phyloP scores from a whole-genome alignment of 2,329 filamentous ascomycete genomes.

The Exophiala calicioides region DNA sequence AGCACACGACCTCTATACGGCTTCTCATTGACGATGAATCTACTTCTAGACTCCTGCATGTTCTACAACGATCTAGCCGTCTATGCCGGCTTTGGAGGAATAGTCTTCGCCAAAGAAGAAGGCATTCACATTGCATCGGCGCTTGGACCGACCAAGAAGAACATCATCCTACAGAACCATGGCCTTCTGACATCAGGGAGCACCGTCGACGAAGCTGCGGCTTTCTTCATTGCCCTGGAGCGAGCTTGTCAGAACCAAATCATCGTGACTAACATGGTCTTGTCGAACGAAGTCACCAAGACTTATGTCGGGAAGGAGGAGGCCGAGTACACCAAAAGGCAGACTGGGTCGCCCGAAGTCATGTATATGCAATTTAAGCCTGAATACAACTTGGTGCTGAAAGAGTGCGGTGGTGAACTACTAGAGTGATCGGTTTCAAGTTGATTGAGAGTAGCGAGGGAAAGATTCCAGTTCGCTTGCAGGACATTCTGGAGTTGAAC shows the following conservation, averaged over 20 bases:
- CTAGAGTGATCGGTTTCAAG: no score
- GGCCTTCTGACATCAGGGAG: constrained; percentile 26
- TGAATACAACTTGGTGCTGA: constrained; percentile 68
- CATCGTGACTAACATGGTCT: constrained; percentile 38
- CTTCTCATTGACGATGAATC: not conserved
- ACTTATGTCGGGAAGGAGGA: constrained; percentile 68
- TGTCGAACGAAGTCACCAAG: constrained; percentile 62
- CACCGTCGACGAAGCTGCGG: constrained; percentile 52
- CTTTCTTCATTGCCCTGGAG: constrained; percentile 57
- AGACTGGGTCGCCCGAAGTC: constrained; percentile 60
- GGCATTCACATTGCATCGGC: constrained; percentile 53
- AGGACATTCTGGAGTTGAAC: no score
- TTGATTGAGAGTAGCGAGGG: no score
- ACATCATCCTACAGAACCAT: constrained; percentile 54
- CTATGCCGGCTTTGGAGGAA: constrained; percentile 55
- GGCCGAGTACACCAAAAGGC: constrained; percentile 66
- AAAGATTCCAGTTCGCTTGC: no score
- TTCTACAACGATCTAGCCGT: constrained; percentile 54
- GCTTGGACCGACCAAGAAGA: constrained; percentile 54
- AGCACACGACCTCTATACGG: no score
- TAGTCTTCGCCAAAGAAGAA: constrained; percentile 56
- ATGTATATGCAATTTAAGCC: constrained; percentile 71
- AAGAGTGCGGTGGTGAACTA: constrained; percentile 60
- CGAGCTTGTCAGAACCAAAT: constrained; percentile 57
- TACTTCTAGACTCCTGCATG: constrained; percentile 44